Percentiles rank a stretch among this genome's conserved stretches.
Conservation (phyloP, 306 rosid species). For the Rubus parviflorus region DNA sequence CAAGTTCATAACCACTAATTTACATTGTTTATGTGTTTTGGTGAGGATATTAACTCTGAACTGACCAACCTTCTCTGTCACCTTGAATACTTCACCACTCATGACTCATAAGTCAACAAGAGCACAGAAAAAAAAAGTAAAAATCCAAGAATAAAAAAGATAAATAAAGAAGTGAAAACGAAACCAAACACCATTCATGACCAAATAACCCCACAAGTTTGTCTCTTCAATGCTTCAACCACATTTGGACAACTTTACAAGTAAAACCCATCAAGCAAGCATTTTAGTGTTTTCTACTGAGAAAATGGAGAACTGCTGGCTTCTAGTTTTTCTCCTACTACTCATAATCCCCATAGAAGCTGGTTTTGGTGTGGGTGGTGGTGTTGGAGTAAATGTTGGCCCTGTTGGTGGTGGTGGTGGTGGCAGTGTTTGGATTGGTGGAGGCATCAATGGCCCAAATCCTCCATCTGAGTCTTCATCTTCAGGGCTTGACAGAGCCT, state of each 20-base stretch:
- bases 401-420: conserved; percentile 26
- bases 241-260: conserved; percentile 45
- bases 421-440: conserved; percentile 62
- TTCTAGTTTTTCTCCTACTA: conserved; percentile 41
- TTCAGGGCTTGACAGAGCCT: conserved; percentile 53
- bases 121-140: conserved; percentile 27
- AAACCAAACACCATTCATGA: conserved; percentile 24
- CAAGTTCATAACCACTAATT: conserved; percentile 16
- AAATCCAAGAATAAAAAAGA: conserved; percentile 14
- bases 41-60: neutral
- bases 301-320: conserved; percentile 57
- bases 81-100: conserved; percentile 20
- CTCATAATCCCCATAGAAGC: conserved; percentile 35
- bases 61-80: conserved; percentile 5
- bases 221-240: conserved; percentile 49
- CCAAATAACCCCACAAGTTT: conserved; percentile 47
- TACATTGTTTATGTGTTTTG: conserved; percentile 13
- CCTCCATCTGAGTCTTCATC: conserved; percentile 44
- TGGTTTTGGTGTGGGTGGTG: conserved; percentile 33
- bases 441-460: conserved; percentile 48
- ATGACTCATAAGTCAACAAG: conserved; percentile 47
- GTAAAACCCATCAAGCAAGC: conserved; percentile 30
- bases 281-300: conserved; percentile 21
- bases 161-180: neutral
- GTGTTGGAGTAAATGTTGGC: conserved; percentile 27